phyloP scores from a whole-genome alignment of 2,329 filamentous ascomycete species.

The Alternaria angustiovoidea region DNA sequence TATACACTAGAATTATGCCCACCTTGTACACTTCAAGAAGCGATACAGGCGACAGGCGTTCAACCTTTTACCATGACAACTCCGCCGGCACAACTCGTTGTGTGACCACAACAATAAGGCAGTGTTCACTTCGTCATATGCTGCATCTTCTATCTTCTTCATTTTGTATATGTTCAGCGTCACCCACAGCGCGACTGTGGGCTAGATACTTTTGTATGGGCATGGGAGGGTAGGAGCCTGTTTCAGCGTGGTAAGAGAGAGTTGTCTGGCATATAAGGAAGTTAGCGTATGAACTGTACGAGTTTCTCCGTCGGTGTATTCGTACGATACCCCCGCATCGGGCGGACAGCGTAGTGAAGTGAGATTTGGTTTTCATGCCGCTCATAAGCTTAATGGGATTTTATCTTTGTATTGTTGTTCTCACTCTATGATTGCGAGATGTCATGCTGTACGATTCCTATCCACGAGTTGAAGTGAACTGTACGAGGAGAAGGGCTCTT shows the following conservation, averaged over 20 bases:
- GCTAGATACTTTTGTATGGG: neutral
- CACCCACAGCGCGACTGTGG: neutral
- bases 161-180: neutral
- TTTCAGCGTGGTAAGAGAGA: neutral
- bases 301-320: neutral
- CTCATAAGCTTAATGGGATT: neutral
- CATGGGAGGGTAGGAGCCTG: neutral
- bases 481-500: neutral
- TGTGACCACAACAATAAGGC: neutral
- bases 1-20: neutral
- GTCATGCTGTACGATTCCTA: neutral
- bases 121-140: neutral
- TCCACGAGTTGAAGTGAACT: neutral
- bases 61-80: neutral
- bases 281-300: neutral
- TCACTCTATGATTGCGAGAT: neutral
- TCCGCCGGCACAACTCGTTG: neutral
- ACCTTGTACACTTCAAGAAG: neutral
- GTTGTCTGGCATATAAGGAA: neutral
- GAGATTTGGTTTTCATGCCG: neutral
- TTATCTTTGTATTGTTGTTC: neutral
- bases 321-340: conserved; percentile 10
- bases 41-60: neutral
- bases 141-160: neutral
- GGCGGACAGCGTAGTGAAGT: neutral